These are phyloP conservation scores for Colletotrichum australisinense DNA, from an alignment of 2,329 filamentous ascomycete species.

Conservation along the genomic window DNA sequence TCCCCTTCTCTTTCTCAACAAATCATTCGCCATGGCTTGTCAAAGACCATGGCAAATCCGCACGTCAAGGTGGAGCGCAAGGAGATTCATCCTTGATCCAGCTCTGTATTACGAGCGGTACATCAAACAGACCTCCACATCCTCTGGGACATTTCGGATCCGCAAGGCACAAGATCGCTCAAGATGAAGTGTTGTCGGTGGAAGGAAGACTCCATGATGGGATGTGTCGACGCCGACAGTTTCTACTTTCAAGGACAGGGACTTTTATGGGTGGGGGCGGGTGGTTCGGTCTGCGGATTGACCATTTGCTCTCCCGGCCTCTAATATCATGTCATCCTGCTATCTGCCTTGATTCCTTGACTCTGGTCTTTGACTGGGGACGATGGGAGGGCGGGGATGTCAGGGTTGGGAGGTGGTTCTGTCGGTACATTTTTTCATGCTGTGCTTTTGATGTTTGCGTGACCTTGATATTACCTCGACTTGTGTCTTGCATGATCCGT, in stretches of 20 bases:
- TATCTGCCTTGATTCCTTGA: conserved; percentile 46
- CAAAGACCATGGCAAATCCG: conserved; percentile 53
- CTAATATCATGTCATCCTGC: conserved; percentile 44
- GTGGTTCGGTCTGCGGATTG: conserved; percentile 51
- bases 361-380: conserved; percentile 33
- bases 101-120: conserved; percentile 84
- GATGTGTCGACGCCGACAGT: conserved; percentile 39
- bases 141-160: conserved; percentile 27
- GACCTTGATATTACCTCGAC: background rate
- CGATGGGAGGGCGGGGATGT: conserved; percentile 40
- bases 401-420: conserved; percentile 51
- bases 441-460: background rate
- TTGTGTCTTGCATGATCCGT: no score
- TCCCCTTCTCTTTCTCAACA: conserved; percentile 12
- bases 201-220: conserved; percentile 12
- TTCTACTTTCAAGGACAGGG: conserved; percentile 42
- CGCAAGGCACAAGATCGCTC: conserved; percentile 30
- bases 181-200: conserved; percentile 38
- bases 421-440: conserved; percentile 53
- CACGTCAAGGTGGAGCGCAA: conserved; percentile 82
- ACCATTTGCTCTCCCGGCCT: conserved; percentile 56
- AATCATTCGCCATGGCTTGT: background rate
- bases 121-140: conserved; percentile 51
- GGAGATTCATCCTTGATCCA: conserved; percentile 77
- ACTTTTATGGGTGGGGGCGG: conserved; percentile 43